Conservation (phyloP, 2,329 filamentous ascomycete genomes). For the Microcyclosporella mali region DNA sequence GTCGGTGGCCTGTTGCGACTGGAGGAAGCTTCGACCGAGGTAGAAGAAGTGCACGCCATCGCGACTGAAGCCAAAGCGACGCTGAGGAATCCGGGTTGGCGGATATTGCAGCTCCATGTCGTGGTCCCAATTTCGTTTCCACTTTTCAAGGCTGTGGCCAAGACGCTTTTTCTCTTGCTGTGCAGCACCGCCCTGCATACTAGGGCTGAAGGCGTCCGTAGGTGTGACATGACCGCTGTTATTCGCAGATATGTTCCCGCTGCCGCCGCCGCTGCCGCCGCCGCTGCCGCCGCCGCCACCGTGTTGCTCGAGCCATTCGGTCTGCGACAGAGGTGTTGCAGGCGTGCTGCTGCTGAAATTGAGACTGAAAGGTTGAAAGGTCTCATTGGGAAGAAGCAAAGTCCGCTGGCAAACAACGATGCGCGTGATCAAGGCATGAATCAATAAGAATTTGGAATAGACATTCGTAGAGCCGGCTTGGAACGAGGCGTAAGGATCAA, state of each 20-base stretch:
- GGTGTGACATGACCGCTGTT: constrained; percentile 40
- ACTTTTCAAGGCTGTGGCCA: constrained; percentile 58
- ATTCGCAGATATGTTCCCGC: constrained; percentile 19
- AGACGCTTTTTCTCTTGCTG: constrained; percentile 45
- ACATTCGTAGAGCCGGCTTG: constrained; percentile 62
- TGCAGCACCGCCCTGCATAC: constrained; percentile 39
- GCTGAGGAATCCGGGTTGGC: constrained; percentile 45
- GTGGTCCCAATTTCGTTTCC: constrained; percentile 65
- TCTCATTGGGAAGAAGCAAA: constrained; percentile 23
- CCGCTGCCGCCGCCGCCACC: constrained; percentile 24
- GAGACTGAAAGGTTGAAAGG: constrained; percentile 25
- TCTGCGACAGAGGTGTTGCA: constrained; percentile 53
- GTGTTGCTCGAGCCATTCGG: constrained; percentile 52
- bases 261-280: constrained; percentile 17
- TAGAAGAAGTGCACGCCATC: constrained; percentile 70
- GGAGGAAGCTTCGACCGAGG: constrained; percentile 60
- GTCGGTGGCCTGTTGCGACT: constrained; percentile 44
- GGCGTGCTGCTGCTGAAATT: constrained; percentile 38
- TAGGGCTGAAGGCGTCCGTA: constrained; percentile 33
- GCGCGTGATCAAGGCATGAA: constrained; percentile 61
- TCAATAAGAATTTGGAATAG: constrained; percentile 67
- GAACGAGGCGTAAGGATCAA: constrained; percentile 54
- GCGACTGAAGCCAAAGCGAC: constrained; percentile 62
- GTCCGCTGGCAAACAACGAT: constrained; percentile 50
- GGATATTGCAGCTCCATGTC: constrained; percentile 66